Evolutionary conservation across 371 early-diverging fungal species (phyloP).

Genomic region (Cokeromyces recurvatus): DNA sequence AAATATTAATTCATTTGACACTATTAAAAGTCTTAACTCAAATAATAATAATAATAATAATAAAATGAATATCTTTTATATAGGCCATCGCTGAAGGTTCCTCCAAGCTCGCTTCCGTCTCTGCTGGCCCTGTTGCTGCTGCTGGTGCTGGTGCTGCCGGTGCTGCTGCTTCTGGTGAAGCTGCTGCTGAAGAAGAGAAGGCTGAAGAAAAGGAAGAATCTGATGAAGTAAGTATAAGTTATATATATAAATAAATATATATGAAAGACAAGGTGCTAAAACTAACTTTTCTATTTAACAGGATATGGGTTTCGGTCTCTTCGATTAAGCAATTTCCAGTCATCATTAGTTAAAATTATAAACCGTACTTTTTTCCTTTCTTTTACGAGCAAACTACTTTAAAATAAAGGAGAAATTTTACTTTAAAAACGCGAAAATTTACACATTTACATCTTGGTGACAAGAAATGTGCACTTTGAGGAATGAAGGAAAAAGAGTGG

Average conservation of each 20-base stretch:
- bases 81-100: conserved; percentile 84
- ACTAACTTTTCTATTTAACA: conserved; percentile 4
- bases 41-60: too few species aligned
- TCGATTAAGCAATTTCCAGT: conserved; percentile 48
- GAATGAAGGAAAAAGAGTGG: too few species aligned
- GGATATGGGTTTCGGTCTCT: conserved; percentile 65
- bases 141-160: conserved; percentile 52
- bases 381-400: too few species aligned
- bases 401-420: too few species aligned
- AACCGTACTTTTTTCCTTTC: too few species aligned
- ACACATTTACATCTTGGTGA: too few species aligned
- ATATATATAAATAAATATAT: neutral
- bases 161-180: conserved; percentile 45
- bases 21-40: too few species aligned
- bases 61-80: too few species aligned
- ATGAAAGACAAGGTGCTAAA: too few species aligned
- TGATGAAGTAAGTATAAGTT: conserved; percentile 58
- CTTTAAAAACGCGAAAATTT: too few species aligned
- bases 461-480: too few species aligned
- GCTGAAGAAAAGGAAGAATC: conserved; percentile 76
- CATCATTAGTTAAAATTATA: too few species aligned
- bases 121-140: conserved; percentile 77
- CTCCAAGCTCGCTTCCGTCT: conserved; percentile 88
- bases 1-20: neutral
- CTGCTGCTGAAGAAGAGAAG: conserved; percentile 54